Base-by-base conservation (phyloP, 148 eudicot species). In the Nepenthes gracilis region DNA sequence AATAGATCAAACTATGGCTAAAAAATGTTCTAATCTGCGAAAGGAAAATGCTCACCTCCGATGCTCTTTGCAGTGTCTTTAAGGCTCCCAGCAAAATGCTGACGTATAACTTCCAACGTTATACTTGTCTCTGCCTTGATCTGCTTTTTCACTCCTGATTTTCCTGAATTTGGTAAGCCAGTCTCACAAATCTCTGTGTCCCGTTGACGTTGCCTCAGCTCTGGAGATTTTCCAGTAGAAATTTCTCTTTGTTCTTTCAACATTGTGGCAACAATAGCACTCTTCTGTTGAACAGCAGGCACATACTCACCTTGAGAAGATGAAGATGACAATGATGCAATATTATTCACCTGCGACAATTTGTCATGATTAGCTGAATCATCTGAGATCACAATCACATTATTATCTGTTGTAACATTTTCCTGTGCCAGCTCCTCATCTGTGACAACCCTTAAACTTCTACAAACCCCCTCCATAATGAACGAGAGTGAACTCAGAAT, bases 41-140 rank as follows among this genome's bases (percentile, higher is more conserved):
- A 40, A 23, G 54, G 65, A 52, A 12, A 12, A 5, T 52, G 55
- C 15, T 52, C 78, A 90, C 97, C 97, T 13, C 97, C 97, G 67
- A 90, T 72, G 73, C 73, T 81, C 63, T 76, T 90, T 33, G 97
- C 97, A 65, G 97, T 95, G 79, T 90, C 97, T 79, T 83, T 90
- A 15, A 90, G 80, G 72, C 95, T 90, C 37, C 95, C 97, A 33
- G 97, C 88, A 75, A 90, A 90, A 76, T 90, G 85, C 65, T 90
- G 97, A 67, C 82, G 79, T 47, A 90, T 91, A 74, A 85, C 75
- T 15, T 85, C 77, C 80, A 90, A 64, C 9, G 87, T 87, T 52
- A 90, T 85, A 40, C 72, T 68, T 78, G 85, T 87, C 66, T 87
- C 95, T 6, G 87, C 81, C 67, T 83, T 85, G 48, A 65, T 63